A percentile compares a stretch with the other conserved stretches of the same genome.
phyloP scores from a whole-genome alignment of 2,329 filamentous ascomycete species.

The Colletotrichum siamense region DNA sequence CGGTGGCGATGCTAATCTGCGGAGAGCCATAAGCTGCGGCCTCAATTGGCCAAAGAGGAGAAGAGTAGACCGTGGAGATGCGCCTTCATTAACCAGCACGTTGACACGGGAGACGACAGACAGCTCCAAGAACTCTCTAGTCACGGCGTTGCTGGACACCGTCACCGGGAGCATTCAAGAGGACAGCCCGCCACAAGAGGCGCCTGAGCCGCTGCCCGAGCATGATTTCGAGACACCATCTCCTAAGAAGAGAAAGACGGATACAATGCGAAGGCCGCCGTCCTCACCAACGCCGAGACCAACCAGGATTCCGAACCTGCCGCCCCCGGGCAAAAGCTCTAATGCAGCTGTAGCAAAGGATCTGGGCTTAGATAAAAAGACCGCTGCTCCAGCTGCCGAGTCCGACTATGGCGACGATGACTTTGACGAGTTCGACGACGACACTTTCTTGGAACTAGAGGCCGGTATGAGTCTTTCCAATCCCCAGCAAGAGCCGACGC shows the following conservation, averaged over 20 bases:
- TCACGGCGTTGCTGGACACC: constrained; percentile 70
- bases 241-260: constrained; percentile 40
- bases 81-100: constrained; percentile 34
- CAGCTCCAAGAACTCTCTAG: constrained; percentile 60
- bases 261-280: constrained; percentile 1
- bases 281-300: constrained; percentile 22
- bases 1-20: constrained; percentile 52
- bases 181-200: constrained; percentile 37
- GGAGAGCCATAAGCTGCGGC: constrained; percentile 73
- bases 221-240: constrained; percentile 45
- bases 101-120: constrained; percentile 48
- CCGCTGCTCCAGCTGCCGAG: constrained; percentile 1
- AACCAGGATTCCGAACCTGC: background rate
- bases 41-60: constrained; percentile 75
- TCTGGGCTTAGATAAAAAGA: background rate
- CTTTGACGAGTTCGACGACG: constrained; percentile 65
- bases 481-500: constrained; percentile 11
- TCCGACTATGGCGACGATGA: constrained; percentile 63
- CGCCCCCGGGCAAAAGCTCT: background rate
- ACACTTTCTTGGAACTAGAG: constrained; percentile 61
- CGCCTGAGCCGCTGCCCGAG: constrained; percentile 24
- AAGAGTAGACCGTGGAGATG: constrained; percentile 57
- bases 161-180: constrained; percentile 60
- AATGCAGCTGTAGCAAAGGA: background rate
- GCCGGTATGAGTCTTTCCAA: constrained; percentile 41